Evolutionary conservation across 805 yeast genomes (phyloP).

Genomic region (Saturnispora serradocipensis): DNA sequence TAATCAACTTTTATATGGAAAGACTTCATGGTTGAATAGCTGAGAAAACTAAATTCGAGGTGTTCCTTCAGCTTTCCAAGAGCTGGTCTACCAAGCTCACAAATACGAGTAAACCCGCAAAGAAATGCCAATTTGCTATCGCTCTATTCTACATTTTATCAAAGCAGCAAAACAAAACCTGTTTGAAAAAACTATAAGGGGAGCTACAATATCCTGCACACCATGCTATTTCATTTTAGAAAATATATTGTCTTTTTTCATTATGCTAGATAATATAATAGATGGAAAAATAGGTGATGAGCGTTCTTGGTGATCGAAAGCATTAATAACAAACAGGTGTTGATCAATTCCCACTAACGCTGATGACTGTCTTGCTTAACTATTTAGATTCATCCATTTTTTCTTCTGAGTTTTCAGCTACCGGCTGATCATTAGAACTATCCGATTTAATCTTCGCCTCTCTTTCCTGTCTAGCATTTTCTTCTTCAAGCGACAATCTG

Average conservation of each 20-base stretch:
- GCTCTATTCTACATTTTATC: background rate
- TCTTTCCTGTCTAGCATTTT: conserved; percentile 82
- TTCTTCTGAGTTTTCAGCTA: conserved; percentile 6
- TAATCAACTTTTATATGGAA: no score
- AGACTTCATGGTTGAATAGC: no score
- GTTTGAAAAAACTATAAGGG: background rate
- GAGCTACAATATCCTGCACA: conserved; percentile 33
- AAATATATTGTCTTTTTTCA: background rate
- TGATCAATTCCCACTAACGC: background rate
- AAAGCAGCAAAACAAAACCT: background rate
- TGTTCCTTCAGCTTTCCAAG: no score
- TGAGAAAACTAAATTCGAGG: no score
- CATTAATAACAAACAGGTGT: background rate
- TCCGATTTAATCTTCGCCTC: conserved; percentile 30
- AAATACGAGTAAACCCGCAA: no score
- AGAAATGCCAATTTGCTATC: background rate
- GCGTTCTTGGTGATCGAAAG: background rate
- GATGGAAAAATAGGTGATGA: background rate
- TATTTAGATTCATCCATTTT: conserved; percentile 11
- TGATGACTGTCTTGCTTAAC: background rate
- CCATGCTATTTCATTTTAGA: conserved; percentile 21
- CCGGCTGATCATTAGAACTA: conserved; percentile 14
- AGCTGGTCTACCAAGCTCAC: no score
- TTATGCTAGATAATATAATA: background rate
- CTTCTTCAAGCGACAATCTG: conserved; percentile 90